Evolutionary conservation across 768 basidiomycete genomes (phyloP).

Genomic region (Boletales sp.): DNA sequence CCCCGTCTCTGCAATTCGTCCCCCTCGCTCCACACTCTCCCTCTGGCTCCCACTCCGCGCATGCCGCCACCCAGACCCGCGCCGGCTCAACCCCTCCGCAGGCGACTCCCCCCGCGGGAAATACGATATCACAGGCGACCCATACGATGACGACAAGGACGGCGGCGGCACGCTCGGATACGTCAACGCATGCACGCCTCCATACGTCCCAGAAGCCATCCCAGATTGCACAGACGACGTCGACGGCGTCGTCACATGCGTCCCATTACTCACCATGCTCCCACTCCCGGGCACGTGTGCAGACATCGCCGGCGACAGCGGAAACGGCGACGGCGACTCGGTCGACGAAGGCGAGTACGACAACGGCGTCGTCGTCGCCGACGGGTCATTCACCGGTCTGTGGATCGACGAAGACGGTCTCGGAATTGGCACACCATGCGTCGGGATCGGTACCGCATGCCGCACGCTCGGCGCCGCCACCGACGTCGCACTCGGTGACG

Average conservation of each 20-base stretch:
- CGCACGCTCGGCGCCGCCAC: slow-evolving; percentile 23
- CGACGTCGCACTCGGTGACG: slow-evolving; percentile 28
- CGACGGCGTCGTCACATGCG: slow-evolving; percentile 72
- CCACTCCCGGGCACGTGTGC: slow-evolving; percentile 39
- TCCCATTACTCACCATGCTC: slow-evolving; percentile 35
- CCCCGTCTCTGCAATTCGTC: slow-evolving; percentile 67
- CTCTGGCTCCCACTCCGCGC: slow-evolving; percentile 39
- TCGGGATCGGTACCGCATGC: slow-evolving; percentile 68
- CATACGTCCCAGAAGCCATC: slow-evolving; percentile 11
- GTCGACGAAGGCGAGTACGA: slow-evolving; percentile 66
- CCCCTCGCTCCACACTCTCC: slow-evolving; percentile 60
- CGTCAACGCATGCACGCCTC: slow-evolving; percentile 42
- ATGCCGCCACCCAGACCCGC: slow-evolving; percentile 35
- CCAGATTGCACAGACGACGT: slow-evolving; percentile 51
- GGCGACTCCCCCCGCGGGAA: slow-evolving; percentile 49
- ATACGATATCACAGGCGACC: slow-evolving; percentile 57
- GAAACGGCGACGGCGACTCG: slow-evolving; percentile 65
- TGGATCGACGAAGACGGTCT: slow-evolving; percentile 64
- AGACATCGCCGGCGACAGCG: slow-evolving; percentile 58
- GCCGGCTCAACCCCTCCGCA: slow-evolving; percentile 51
- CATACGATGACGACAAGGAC: slow-evolving; percentile 74
- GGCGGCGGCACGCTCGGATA: slow-evolving; percentile 86
- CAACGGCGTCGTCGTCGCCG: slow-evolving; percentile 56
- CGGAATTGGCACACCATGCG: slow-evolving; percentile 70
- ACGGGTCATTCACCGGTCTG: slow-evolving; percentile 45